Conservation (phyloP, 2,329 filamentous ascomycete genomes). For the Colletotrichum sublineola region DNA sequence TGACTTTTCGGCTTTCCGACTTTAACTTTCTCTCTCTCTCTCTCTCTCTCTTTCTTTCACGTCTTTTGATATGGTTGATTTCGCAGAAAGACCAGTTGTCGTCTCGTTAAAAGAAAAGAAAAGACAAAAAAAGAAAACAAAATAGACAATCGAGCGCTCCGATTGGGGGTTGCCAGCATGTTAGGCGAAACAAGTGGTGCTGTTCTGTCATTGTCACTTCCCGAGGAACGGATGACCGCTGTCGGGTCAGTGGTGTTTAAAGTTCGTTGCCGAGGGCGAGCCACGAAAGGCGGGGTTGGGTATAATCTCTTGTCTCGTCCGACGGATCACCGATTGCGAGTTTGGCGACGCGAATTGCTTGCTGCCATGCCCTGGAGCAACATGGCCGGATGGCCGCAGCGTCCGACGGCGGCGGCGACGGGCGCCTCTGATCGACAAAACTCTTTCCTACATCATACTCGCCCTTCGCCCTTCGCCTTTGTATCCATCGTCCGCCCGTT, state of each 20-base stretch:
- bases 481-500: not conserved
- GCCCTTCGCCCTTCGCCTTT: not conserved
- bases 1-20: too few relatives aligned
- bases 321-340: not conserved
- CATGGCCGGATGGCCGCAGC: constrained; percentile 22
- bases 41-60: too few relatives aligned
- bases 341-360: not conserved
- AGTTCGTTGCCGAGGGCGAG: constrained; percentile 28
- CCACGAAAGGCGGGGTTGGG: constrained; percentile 6
- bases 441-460: not conserved
- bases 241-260: not conserved
- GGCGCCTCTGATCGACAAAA: constrained; percentile 10
- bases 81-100: too few relatives aligned
- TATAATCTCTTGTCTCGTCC: not conserved
- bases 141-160: not conserved
- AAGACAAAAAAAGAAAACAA: too few relatives aligned
- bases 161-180: not conserved
- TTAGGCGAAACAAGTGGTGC: constrained; percentile 26
- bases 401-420: constrained; percentile 11
- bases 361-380: not conserved
- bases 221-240: not conserved
- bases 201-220: not conserved
- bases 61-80: too few relatives aligned
- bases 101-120: not conserved
- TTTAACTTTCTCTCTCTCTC: too few relatives aligned